phyloP scores from a whole-genome alignment of 139 green algal genomes.

The Chlorella sp. region DNA sequence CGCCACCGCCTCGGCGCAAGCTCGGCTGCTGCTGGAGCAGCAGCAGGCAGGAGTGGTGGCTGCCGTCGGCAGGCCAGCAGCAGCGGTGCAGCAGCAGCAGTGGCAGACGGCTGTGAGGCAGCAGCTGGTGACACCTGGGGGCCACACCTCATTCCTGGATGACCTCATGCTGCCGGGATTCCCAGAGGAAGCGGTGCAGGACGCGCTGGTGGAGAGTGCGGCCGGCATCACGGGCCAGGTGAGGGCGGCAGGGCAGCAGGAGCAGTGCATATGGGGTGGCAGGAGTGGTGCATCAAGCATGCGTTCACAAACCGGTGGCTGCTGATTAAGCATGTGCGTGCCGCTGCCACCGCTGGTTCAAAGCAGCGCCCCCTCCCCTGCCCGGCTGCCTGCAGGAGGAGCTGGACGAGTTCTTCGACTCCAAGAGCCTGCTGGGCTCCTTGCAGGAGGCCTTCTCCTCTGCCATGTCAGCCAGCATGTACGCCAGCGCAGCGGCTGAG shows the following conservation, averaged over 20 bases:
- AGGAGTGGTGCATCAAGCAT: not conserved
- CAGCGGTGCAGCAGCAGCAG: not conserved
- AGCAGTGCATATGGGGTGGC: not conserved
- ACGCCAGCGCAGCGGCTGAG: not conserved
- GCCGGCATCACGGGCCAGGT: slow-evolving; percentile 15
- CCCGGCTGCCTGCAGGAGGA: slow-evolving; percentile 13
- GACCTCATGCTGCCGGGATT: slow-evolving; percentile 67
- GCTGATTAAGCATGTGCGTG: too few relatives aligned
- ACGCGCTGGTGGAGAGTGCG: slow-evolving; percentile 41
- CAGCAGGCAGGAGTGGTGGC: not conserved
- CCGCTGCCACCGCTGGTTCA: too few relatives aligned
- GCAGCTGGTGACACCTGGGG: not conserved
- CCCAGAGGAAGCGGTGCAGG: slow-evolving; percentile 53
- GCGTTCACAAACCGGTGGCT: too few relatives aligned
- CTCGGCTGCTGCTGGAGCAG: not conserved
- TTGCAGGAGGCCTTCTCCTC: slow-evolving; percentile 41
- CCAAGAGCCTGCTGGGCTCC: slow-evolving; percentile 47
- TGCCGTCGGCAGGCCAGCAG: not conserved
- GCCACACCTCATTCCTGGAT: slow-evolving; percentile 59
- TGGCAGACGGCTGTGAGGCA: not conserved
- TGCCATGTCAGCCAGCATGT: slow-evolving; percentile 20
- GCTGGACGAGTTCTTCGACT: slow-evolving; percentile 46
- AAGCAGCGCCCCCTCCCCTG: too few relatives aligned
- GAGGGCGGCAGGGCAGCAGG: not conserved
- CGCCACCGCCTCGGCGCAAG: not conserved